Conservation (phyloP, 305 asterid genomes). For the Withania somnifera region DNA sequence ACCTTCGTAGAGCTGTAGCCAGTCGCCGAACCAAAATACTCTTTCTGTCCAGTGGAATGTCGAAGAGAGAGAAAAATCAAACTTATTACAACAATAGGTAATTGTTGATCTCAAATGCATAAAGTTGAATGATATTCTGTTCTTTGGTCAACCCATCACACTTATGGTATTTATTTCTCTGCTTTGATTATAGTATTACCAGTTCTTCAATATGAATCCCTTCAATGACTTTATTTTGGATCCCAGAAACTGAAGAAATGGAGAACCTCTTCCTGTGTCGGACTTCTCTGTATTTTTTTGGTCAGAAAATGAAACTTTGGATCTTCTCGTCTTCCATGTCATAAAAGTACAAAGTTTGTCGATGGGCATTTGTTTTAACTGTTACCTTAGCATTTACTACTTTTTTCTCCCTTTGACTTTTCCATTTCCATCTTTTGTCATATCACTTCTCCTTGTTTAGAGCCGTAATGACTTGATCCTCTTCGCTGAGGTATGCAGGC, state of each 20-base stretch:
- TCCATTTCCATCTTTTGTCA: not conserved
- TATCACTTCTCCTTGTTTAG: not conserved
- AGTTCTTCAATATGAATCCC: not conserved
- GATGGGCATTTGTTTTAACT: not conserved
- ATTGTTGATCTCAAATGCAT: not conserved
- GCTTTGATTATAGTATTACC: not conserved
- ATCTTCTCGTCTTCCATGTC: not conserved
- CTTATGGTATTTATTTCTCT: not conserved
- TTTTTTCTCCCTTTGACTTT: not conserved
- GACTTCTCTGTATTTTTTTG: not conserved
- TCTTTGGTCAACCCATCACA: not conserved
- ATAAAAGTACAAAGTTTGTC: not conserved
- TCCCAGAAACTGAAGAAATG: not conserved
- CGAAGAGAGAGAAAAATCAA: conserved; percentile 50
- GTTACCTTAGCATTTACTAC: not conserved
- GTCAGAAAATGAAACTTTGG: not conserved
- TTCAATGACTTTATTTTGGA: not conserved
- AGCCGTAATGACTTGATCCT: not conserved
- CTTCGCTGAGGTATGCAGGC: not conserved
- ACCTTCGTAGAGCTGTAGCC: conserved; percentile 49
- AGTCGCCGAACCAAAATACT: conserved; percentile 44
- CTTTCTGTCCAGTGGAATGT: conserved; percentile 63
- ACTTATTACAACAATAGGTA: conserved; percentile 50
- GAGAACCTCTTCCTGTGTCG: not conserved
- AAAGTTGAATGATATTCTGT: not conserved